A percentile compares a stretch with the other conserved stretches of the same genome.
Conservation (phyloP, 768 basidiomycete genomes). For the Pulveroboletus sp. region DNA sequence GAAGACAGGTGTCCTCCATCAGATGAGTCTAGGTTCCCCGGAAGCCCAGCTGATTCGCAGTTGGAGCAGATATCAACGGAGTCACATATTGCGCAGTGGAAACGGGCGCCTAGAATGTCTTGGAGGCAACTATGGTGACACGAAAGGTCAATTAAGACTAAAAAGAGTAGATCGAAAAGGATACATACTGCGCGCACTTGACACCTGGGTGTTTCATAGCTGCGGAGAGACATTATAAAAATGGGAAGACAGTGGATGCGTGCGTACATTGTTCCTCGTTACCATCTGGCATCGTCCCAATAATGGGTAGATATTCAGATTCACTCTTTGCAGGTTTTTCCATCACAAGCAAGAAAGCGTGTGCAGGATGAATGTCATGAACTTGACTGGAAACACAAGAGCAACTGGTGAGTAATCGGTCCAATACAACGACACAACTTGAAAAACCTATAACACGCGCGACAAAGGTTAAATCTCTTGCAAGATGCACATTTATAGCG, state of each 20-base stretch:
- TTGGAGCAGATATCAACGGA: constrained; percentile 84
- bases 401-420: not conserved
- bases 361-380: constrained; percentile 87
- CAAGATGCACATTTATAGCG: constrained; percentile 88
- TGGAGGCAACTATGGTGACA: constrained; percentile 65
- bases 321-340: constrained; percentile 50
- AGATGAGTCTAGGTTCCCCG: constrained; percentile 74
- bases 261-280: constrained; percentile 62
- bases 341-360: constrained; percentile 82
- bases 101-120: constrained; percentile 89
- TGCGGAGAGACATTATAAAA: constrained; percentile 26
- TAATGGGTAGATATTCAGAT: constrained; percentile 31
- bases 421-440: constrained; percentile 9
- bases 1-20: constrained; percentile 80
- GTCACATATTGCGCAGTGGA: constrained; percentile 89
- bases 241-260: not conserved
- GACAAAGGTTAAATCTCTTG: constrained; percentile 75
- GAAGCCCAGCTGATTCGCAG: constrained; percentile 83
- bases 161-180: not conserved
- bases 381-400: constrained; percentile 57
- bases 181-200: constrained; percentile 80
- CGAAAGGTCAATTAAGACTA: not conserved
- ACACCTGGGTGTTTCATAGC: constrained; percentile 79
- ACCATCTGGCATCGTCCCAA: constrained; percentile 33
- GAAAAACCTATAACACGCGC: constrained; percentile 73